A percentile compares a stretch with the other conserved stretches of the same genome.
These are phyloP conservation scores for Capsicum pubescens DNA, from an alignment of 257 asterid genomes.

Conservation along the genomic window DNA sequence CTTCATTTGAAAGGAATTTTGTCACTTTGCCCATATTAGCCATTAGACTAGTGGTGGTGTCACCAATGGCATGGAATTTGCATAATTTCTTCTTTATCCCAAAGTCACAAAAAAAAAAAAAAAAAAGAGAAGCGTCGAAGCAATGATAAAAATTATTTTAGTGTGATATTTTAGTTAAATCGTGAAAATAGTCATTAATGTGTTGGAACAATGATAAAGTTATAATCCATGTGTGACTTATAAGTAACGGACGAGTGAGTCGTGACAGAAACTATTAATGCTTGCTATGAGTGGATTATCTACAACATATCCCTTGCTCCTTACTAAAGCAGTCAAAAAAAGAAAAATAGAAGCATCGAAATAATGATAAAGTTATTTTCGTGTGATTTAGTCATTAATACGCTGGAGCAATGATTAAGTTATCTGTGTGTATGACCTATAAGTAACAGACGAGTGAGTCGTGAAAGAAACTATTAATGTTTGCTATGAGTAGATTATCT, in stretches of 20 bases:
- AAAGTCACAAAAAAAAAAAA: too few relatives aligned
- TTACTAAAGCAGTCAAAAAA: too few relatives aligned
- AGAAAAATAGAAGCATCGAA: neutral
- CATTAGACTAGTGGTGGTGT: neutral
- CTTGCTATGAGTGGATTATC: too few relatives aligned
- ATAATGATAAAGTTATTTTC: fast-evolving
- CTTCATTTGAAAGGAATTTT: neutral
- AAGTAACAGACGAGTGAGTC: fast-evolving
- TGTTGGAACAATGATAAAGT: fast-evolving
- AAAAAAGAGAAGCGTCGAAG: neutral
- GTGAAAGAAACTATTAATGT: neutral
- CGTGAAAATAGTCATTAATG: neutral
- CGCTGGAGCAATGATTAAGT: fast-evolving
- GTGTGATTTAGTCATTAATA: neutral
- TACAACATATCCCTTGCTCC: too few relatives aligned
- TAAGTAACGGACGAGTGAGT: fast-evolving
- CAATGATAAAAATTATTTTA: neutral
- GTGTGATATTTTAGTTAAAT: neutral
- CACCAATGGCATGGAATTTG: neutral
- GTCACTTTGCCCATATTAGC: neutral
- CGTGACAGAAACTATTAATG: neutral
- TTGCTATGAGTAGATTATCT: too few relatives aligned
- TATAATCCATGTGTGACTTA: fast-evolving
- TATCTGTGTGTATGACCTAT: fast-evolving
- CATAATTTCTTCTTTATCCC: neutral